Evolutionary conservation across 1,139 yeast species (phyloP).

Genomic region (Taphrina communis): DNA sequence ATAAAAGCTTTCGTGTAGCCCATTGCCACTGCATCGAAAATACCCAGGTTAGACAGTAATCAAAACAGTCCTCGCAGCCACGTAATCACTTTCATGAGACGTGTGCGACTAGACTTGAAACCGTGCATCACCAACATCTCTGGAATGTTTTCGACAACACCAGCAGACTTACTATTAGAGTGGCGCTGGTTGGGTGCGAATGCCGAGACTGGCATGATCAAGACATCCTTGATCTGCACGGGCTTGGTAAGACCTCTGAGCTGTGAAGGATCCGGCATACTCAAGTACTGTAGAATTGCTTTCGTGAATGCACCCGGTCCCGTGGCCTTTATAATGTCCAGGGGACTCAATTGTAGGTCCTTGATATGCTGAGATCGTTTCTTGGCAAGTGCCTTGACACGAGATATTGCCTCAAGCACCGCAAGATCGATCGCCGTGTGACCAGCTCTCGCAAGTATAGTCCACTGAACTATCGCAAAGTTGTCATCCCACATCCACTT

Average conservation of each 20-base stretch:
- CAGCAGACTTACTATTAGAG: conserved; percentile 71
- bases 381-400: conserved; percentile 47
- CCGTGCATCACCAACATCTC: conserved; percentile 39
- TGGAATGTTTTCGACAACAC: conserved; percentile 60
- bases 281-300: conserved; percentile 72
- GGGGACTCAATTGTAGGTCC: conserved; percentile 58
- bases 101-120: conserved; percentile 1
- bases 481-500: conserved; percentile 70
- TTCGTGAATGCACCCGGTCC: conserved; percentile 97
- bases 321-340: conserved; percentile 95
- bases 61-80: too few species aligned
- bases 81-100: too few species aligned
- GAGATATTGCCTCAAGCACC: conserved; percentile 69
- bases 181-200: conserved; percentile 80
- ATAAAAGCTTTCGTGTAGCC: too few species aligned
- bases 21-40: too few species aligned
- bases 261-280: not conserved
- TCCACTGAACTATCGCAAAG: conserved; percentile 81
- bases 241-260: conserved; percentile 68
- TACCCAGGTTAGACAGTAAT: too few species aligned
- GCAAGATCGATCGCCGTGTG: conserved; percentile 87
- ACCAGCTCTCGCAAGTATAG: conserved; percentile 79
- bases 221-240: conserved; percentile 74
- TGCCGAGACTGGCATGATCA: conserved; percentile 81
- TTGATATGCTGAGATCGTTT: conserved; percentile 50